Base-by-base conservation (phyloP, 441 rosid species). In the Gossypium davidsonii region DNA sequence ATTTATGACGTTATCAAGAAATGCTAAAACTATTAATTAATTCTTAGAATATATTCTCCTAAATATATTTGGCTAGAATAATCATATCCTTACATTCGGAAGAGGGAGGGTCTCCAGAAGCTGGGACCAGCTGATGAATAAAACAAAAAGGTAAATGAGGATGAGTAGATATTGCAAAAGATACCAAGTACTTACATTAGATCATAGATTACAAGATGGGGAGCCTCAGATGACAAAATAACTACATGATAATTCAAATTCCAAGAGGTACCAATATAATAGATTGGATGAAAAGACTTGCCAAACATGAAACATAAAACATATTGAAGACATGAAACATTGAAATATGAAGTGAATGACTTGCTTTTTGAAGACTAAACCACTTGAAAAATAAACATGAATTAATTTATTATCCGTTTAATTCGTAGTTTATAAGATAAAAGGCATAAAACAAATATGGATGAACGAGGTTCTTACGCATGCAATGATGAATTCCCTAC, bases 41-140 rank as follows among this genome's bases (percentile, higher is more conserved):
- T 42, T 42, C 23, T 42, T 42, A 5, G 69, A 64, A 42, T 39
- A 64, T 21, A 46, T 46, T 46, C 56, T 46, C 56, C 12, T 65
- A 21, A 44, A 14, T n/a, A 65, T 66, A 2, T 46, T 44, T 66
- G 37, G 70, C 55, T 65, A 46, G 20, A 66, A 44, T 63, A 58
- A 58, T 51, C 48, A 48, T 34, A 34, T 65, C 49, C 92, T 85
- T 83, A 94, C 99, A 79, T 91, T 92, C 72, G 85, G 93, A 83
- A 92, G 97, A 59, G 92, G 90, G 59, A 91, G 96, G 28, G 90
- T 77, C 80, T 91, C 94, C 83, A 92, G 77, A 73, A 89, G 85
- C 82, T 90, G 97, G 60, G 97, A 90, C 96, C 93, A 94, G 87
- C 98, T 91, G 98, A 83, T 83, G 80, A 86, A 78, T 53, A 76